phyloP scores from a whole-genome alignment of 345 rosid genomes.

The Orychophragmus violaceus region DNA sequence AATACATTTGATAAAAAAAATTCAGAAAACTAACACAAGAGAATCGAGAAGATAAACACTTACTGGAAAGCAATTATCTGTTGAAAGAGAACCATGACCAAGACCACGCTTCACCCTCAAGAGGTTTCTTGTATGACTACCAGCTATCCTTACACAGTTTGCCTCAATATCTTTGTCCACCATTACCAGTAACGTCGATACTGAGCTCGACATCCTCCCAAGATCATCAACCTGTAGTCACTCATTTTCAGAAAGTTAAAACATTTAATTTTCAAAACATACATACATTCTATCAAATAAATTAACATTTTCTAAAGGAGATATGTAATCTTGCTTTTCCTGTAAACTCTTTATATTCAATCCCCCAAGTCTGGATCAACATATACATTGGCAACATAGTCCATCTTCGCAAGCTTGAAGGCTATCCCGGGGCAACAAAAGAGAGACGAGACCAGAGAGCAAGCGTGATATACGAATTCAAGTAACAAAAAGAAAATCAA shows the following conservation, averaged over 20 bases:
- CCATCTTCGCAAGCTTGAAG: conserved; percentile 91
- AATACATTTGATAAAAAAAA: neutral
- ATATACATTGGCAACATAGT: conserved; percentile 77
- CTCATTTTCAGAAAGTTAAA: neutral
- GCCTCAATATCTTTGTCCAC: no score
- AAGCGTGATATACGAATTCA: conserved; percentile 81
- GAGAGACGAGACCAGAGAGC: conserved; percentile 86
- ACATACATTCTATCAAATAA: neutral
- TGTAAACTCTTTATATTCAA: neutral
- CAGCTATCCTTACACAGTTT: no score
- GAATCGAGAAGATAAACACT: conserved; percentile 8
- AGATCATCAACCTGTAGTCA: conserved; percentile 78
- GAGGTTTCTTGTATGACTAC: no score
- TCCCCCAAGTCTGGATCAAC: neutral
- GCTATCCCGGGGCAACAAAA: conserved; percentile 87
- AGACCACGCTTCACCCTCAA: conserved; percentile 94
- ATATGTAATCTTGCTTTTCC: no score
- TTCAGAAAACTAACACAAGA: no score
- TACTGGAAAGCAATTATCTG: conserved; percentile 64
- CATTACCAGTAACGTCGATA: conserved; percentile 38
- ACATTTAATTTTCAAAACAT: neutral
- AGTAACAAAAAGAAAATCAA: no score
- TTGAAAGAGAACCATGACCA: conserved; percentile 80
- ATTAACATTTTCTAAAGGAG: neutral
- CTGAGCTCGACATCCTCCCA: conserved; percentile 59